Base-by-base conservation (phyloP, 306 rosid genomes). In the Cicer judaicum region DNA sequence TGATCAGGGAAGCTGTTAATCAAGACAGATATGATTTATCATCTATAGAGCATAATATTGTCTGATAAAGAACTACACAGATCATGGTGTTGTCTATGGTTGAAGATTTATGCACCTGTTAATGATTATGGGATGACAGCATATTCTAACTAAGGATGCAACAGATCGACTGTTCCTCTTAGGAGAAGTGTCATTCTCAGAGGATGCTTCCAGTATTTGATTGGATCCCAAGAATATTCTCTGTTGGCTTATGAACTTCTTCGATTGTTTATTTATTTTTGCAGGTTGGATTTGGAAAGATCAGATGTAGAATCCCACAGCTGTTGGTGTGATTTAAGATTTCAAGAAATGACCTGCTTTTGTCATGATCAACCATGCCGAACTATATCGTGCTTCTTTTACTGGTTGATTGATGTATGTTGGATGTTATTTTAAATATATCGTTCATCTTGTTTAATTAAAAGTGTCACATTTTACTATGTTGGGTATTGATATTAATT, bases 371-470 rank as follows among this genome's bases (percentile, higher is more conserved):
- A 84, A 77, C 96, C 80, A 53, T 82, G 89, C 95, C 70, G 87
- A 79, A 77, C 89, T 89, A 75, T 80, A 83, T 81, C 85, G 79
- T 85, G 89, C 87, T 86, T 86, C 90, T 88, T 87, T 90, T 87
- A 80, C 88, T 87, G 70, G 86, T 87, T 87, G 87, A 88, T 90
- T 89, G 89, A 87, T 92, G 96, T 89, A 89, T 90, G 99, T 89
- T 90, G 77, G 86, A 82, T 84, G 84, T 86, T 81, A 82, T 78
- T 85, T 83, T 55, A 74, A 81, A 59, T 73, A 79, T 67, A 79
- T 62, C 68, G 46, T 72, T 79, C 36, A 29, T 29, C 44, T 43
- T 61, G 55, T 73, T 73, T 60, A 60, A 54, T 69, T 76, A 8
- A 79, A 77, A 59, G 19, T 79, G 80, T 36, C 78, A 64, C 64